Evolutionary conservation across 805 yeast species (phyloP).

Genomic region (Saccharomycopsis javanensis): DNA sequence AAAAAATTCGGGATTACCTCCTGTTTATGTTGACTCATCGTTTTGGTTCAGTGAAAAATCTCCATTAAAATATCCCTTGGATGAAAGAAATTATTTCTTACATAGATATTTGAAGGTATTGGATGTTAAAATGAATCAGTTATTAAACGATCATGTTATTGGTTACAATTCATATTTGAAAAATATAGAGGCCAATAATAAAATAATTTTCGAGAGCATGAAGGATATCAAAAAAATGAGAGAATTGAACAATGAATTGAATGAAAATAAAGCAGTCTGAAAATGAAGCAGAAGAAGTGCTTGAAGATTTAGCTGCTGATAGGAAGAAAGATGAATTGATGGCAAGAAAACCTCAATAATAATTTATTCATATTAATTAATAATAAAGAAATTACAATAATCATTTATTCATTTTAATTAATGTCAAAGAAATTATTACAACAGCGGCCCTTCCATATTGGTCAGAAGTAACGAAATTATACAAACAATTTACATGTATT

Average conservation of each 20-base stretch:
- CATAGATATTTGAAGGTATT: slow-evolving; percentile 24
- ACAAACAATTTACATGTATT: too few species aligned
- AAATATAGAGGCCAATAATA: background rate
- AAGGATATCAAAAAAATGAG: background rate
- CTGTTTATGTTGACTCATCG: background rate
- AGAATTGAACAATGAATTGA: background rate
- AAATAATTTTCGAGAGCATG: background rate
- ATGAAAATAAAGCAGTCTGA: background rate
- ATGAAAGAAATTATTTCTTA: slow-evolving; percentile 56
- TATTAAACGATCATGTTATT: slow-evolving; percentile 13
- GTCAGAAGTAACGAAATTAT: too few species aligned
- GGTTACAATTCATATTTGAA: slow-evolving; percentile 20
- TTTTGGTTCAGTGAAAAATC: slow-evolving; percentile 61
- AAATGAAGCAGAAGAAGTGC: background rate
- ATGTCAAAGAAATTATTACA: too few species aligned
- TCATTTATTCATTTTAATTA: too few species aligned
- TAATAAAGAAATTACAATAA: background rate
- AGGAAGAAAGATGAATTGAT: background rate
- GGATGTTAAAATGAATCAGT: slow-evolving; percentile 13
- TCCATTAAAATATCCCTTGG: slow-evolving; percentile 61
- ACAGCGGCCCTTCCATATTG: too few species aligned
- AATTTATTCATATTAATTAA: background rate
- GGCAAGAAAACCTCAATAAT: background rate
- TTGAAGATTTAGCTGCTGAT: background rate
- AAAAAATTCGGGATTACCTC: background rate